Evolutionary conservation across 2,329 filamentous ascomycete species (phyloP).

Genomic region (Acrocalymma vagum): DNA sequence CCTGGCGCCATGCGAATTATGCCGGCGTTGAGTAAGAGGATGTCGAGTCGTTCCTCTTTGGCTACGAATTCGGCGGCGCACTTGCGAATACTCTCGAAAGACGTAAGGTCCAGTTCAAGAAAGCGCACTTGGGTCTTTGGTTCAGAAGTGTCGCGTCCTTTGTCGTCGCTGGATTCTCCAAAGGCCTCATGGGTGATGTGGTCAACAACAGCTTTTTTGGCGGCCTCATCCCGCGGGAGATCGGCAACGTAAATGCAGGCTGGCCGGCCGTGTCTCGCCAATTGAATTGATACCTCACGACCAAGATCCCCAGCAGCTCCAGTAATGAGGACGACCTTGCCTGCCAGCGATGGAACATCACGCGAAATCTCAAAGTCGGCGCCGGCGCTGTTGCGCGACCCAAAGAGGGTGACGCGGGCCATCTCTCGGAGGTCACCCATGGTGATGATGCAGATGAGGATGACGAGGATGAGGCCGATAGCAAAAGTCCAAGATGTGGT

Average conservation of each 20-base stretch:
- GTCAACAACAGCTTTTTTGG: slow-evolving; percentile 8
- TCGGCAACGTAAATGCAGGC: slow-evolving; percentile 15
- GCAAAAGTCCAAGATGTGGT: slow-evolving; percentile 1
- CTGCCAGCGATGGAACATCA: slow-evolving; percentile 15
- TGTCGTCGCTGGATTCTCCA: background rate
- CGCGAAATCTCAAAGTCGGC: slow-evolving; percentile 5
- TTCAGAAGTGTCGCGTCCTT: background rate
- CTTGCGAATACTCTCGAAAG: slow-evolving; percentile 6
- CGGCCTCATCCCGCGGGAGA: slow-evolving; percentile 7
- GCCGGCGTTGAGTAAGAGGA: slow-evolving; percentile 52
- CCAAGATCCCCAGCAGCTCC: slow-evolving; percentile 13
- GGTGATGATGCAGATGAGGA: slow-evolving; percentile 6
- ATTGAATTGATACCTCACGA: slow-evolving; percentile 10
- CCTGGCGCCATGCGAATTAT: slow-evolving; percentile 32
- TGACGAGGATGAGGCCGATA: slow-evolving; percentile 5
- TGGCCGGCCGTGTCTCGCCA: slow-evolving; percentile 12
- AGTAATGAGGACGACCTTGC: slow-evolving; percentile 17
- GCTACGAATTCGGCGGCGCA: slow-evolving; percentile 1
- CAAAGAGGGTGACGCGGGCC: slow-evolving; percentile 16
- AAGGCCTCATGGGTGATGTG: slow-evolving; percentile 10
- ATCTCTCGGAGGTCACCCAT: slow-evolving; percentile 16
- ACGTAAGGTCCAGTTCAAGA: slow-evolving; percentile 15
- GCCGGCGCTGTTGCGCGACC: slow-evolving; percentile 13
- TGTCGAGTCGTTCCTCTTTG: slow-evolving; percentile 39
- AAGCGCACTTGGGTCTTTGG: slow-evolving; percentile 11